Evolutionary conservation across 2,329 filamentous ascomycete genomes (phyloP), one percentile per base, ranked within the genome.

Genomic region (Penicillium palitans): DNA sequence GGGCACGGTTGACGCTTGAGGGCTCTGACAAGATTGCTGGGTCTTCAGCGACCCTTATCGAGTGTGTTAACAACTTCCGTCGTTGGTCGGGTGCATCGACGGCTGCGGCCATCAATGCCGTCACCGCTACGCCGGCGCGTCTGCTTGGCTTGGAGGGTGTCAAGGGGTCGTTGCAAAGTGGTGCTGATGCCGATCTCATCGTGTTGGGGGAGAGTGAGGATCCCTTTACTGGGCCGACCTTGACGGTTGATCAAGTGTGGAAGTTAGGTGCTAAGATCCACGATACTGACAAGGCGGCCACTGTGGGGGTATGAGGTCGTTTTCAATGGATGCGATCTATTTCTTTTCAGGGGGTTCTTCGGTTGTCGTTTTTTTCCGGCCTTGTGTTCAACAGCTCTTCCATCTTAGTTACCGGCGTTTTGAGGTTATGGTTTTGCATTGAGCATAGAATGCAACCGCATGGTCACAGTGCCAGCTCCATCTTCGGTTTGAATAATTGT

Each of bases 1-100:
- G 92, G 0, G 79, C 86, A 0, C 82, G 88, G 55, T 76, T 97
- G 37, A 87, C 90, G 3, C 80, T 96, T 0, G 89, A 96, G 71
- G 90, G 89, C 15, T 91, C 90, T 0, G 84, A 89, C 31, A 90
- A 85, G 58, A 91, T 96, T 70, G 91, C 90, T 15, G 90, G 90
- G 63, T 89, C 86, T 49, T 77, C 74, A 0, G 75, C 76, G 9
- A 78, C 76, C 6, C 65, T 78, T 17, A 76, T 78, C 39, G 75
- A 78, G 61, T 78, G 76, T 41, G 72, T 78, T 17, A 78, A 78
- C 56, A 78, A 78, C 51, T 78, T 78, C 65, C 70, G 75, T 6
- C 70, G 73, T 31, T 78, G 76, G 76, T 72, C 74, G 7, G 70
- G 69, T 6, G 70, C 76, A 0, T 73, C 69, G 4, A 77, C 75